Conservation (phyloP, 352 stramenopile genomes). For the Phytopythium oedochilum region DNA sequence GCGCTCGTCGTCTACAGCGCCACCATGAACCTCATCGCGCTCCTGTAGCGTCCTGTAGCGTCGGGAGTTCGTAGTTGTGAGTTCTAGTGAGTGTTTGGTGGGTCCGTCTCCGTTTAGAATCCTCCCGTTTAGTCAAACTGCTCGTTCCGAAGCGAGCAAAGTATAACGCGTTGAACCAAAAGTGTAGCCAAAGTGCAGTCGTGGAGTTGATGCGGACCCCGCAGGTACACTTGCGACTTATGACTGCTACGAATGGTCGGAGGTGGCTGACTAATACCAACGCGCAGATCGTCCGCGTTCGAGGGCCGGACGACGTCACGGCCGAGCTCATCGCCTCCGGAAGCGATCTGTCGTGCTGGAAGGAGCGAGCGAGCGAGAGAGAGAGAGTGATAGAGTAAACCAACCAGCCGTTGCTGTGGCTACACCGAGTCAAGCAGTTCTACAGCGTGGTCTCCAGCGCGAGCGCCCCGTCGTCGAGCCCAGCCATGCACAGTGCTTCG, state of each 20-base stretch:
- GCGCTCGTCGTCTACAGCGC: conserved; percentile 34
- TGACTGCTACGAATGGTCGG: neutral
- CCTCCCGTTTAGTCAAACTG: too few species aligned
- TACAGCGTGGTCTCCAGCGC: conserved; percentile 42
- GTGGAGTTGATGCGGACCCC: conserved; percentile 54
- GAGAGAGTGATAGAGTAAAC: too few species aligned
- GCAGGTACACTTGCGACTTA: conserved; percentile 22
- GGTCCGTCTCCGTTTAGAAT: neutral
- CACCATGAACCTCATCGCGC: conserved; percentile 34
- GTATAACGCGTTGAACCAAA: neutral
- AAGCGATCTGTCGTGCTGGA: conserved; percentile 35
- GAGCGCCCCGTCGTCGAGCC: neutral
- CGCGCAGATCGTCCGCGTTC: conserved; percentile 63
- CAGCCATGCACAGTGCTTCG: conserved; percentile 56
- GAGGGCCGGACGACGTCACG: conserved; percentile 45
- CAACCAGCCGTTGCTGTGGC: conserved; percentile 54
- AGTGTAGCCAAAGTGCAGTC: conserved; percentile 14
- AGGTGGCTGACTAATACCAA: neutral
- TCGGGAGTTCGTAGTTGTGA: too few species aligned
- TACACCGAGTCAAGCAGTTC: conserved; percentile 64
- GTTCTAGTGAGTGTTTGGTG: too few species aligned
- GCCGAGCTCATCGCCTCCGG: conserved; percentile 56
- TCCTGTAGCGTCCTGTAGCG: too few species aligned
- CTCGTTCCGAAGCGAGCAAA: too few species aligned
- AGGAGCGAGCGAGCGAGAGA: too few species aligned